phyloP scores from a whole-genome alignment of 2,329 filamentous ascomycete genomes.

The Stromatinia cepivora region DNA sequence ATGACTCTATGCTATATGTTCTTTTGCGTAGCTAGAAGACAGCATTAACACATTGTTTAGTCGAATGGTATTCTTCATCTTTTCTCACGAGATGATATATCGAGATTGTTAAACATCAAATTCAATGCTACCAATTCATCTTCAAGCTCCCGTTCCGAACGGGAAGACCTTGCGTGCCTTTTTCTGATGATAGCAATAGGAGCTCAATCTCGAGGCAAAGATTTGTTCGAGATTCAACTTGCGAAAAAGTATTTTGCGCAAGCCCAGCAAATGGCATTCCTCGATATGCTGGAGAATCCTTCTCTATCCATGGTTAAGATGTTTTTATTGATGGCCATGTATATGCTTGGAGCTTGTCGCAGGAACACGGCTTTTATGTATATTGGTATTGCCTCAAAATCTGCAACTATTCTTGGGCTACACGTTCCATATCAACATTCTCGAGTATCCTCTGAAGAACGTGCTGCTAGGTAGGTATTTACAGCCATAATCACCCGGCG shows the following conservation, averaged over 20 bases:
- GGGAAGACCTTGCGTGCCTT: conserved; percentile 14
- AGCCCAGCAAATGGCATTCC: conserved; percentile 14
- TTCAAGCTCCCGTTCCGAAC: neutral
- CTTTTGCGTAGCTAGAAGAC: neutral
- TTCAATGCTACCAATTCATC: neutral
- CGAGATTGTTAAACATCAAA: conserved; percentile 10
- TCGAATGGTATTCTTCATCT: conserved; percentile 16
- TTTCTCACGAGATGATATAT: conserved; percentile 8
- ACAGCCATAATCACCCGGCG: too few species aligned
- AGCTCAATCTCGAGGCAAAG: conserved; percentile 13
- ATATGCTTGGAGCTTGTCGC: conserved; percentile 14
- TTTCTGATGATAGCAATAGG: conserved; percentile 19
- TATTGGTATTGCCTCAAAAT: conserved; percentile 13
- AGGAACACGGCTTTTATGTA: conserved; percentile 18
- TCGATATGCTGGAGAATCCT: conserved; percentile 11
- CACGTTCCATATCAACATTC: conserved; percentile 13
- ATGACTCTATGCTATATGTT: neutral
- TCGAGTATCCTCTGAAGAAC: neutral
- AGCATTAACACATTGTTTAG: neutral
- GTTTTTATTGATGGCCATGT: conserved; percentile 16
- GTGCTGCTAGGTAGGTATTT: conserved; percentile 2
- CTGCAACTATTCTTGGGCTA: conserved; percentile 17
- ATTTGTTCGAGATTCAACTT: conserved; percentile 2
- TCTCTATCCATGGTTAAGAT: conserved; percentile 11
- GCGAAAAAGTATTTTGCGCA: conserved; percentile 14